Percentiles rank a stretch among this genome's conserved stretches.
phyloP scores from a whole-genome alignment of 306 rosid genomes.

The Cucurbita argyrosperma region DNA sequence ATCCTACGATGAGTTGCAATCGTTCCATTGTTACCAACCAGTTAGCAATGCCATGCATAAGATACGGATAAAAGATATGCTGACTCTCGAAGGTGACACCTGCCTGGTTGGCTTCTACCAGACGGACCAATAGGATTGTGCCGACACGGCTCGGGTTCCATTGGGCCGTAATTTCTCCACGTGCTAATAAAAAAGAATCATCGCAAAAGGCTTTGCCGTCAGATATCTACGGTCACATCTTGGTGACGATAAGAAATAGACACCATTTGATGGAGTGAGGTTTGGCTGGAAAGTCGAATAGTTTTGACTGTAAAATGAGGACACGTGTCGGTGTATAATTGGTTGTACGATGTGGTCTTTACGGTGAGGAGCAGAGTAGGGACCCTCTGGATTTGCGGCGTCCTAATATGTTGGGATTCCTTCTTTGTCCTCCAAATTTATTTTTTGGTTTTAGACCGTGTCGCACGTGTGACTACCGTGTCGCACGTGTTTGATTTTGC shows the following conservation, averaged over 20 bases:
- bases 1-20: background rate
- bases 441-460: background rate
- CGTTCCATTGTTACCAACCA: background rate
- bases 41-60: background rate
- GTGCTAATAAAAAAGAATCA: background rate
- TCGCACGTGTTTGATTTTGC: background rate
- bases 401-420: background rate
- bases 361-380: slow-evolving; percentile 1
- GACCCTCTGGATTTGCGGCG: slow-evolving; percentile 14
- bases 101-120: background rate
- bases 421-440: background rate
- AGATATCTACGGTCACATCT: background rate
- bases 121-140: slow-evolving; percentile 5
- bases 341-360: background rate
- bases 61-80: background rate
- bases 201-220: background rate
- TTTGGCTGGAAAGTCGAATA: background rate
- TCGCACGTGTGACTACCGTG: background rate
- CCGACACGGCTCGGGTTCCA: slow-evolving; percentile 5
- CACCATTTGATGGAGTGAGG: background rate
- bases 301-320: background rate
- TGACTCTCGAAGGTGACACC: background rate
- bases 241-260: background rate
- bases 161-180: background rate
- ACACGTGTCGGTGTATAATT: slow-evolving; percentile 1